phyloP scores from a whole-genome alignment of 768 basidiomycete species.

The Mycena vitilis region DNA sequence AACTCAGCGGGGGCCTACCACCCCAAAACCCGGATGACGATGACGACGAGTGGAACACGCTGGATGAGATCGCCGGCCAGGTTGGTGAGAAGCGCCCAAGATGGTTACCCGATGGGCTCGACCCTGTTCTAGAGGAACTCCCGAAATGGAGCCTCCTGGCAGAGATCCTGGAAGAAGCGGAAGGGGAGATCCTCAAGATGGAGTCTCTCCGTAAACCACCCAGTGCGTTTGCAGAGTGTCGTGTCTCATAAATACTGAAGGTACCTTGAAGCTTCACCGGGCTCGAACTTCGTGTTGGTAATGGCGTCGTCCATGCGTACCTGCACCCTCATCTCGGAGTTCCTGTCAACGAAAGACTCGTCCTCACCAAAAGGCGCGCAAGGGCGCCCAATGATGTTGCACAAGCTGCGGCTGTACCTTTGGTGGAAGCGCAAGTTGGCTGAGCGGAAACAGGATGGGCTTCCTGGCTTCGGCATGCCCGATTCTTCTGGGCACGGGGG shows the following conservation, averaged over 20 bases:
- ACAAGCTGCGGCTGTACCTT: slow-evolving; percentile 77
- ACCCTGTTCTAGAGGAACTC: slow-evolving; percentile 91
- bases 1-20: slow-evolving; percentile 38
- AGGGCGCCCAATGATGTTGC: slow-evolving; percentile 84
- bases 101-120: slow-evolving; percentile 83
- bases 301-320: slow-evolving; percentile 89
- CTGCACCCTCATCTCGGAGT: slow-evolving; percentile 81
- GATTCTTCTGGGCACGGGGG: slow-evolving; percentile 33
- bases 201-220: slow-evolving; percentile 53
- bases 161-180: slow-evolving; percentile 88
- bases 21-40: slow-evolving; percentile 63
- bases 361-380: slow-evolving; percentile 68
- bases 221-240: neutral
- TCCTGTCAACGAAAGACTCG: slow-evolving; percentile 74
- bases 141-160: slow-evolving; percentile 93
- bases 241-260: neutral
- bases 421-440: slow-evolving; percentile 80
- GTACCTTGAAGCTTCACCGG: slow-evolving; percentile 51
- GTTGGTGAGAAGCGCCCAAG: slow-evolving; percentile 49
- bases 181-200: slow-evolving; percentile 81
- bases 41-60: slow-evolving; percentile 79
- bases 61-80: slow-evolving; percentile 70
- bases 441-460: slow-evolving; percentile 51
- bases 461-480: slow-evolving; percentile 42
- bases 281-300: slow-evolving; percentile 82